Base-by-base conservation (phyloP, 176 grass and related monocot species). In the Poa pratensis region DNA sequence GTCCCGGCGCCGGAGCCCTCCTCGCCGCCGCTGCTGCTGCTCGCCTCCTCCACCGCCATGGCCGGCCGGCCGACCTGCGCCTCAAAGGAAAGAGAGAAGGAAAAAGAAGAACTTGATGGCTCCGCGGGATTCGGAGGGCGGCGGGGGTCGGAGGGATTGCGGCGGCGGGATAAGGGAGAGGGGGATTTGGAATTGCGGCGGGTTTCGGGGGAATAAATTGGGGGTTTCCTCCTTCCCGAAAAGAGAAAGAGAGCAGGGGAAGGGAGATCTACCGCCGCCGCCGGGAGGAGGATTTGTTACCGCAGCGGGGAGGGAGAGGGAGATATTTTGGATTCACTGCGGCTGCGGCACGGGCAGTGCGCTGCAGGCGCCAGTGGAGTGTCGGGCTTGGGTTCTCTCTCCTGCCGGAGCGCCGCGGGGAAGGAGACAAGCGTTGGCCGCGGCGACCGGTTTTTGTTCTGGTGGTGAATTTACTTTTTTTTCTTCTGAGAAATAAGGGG, bases 1-100 rank as follows among this genome's bases (percentile, higher is more conserved):
- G 19, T 0, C 1, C 51, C 5, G 59, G 26, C 0, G 3, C 71
- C 71, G 62, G 28, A 13, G 54, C 52, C 85, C 43, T 86, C 87
- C 35, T 86, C 83, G 9, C 64, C 63, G 20, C 72, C 76, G 77
- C 86, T 74, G 89, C 94, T 92, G 79, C 90, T 92, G 81, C 80
- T 94, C 71, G 83, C 89, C 83, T 97, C 94, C 67, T 94, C 94
- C 87, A 63, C 80, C 60, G 75, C 81, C 88, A 89, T 91, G 68
- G 78, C 57, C 12, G 11, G 45, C 45, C 45, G 42, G 42, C 42
- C 18, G 45, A 10, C 37, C 20, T 27, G 32, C 22, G 10, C 66
- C 52, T 37, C 19, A 6, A 9, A 19, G 5, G 64, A 37, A 67
- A 19, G 28, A 66, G 15, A 51, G 14, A 5, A 3, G 12, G 14